phyloP scores from a whole-genome alignment of 768 basidiomycete species.

The Suillus subalutaceus region DNA sequence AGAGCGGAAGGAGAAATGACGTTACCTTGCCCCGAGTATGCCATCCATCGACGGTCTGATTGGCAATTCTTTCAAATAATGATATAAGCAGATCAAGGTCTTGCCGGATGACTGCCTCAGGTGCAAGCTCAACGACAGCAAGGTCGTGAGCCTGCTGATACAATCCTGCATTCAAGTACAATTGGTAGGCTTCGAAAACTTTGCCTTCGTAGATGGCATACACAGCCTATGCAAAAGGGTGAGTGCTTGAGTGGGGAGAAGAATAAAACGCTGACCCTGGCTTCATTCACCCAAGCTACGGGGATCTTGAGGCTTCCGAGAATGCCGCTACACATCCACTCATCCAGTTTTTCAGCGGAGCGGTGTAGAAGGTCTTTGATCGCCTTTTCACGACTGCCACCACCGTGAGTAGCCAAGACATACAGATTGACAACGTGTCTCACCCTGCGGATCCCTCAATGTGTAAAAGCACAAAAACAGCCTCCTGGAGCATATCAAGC shows the following conservation, averaged over 20 bases:
- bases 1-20: conserved; percentile 12
- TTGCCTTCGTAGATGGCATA: conserved; percentile 62
- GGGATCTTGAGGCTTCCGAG: conserved; percentile 83
- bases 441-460: conserved; percentile 81
- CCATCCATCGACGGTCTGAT: conserved; percentile 71
- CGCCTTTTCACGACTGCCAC: conserved; percentile 73
- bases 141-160: conserved; percentile 81
- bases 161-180: conserved; percentile 70
- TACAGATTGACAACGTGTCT: conserved; percentile 29
- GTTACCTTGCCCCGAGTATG: conserved; percentile 79
- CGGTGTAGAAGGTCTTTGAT: conserved; percentile 81
- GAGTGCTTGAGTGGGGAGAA: background rate
- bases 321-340: conserved; percentile 73
- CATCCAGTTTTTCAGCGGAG: conserved; percentile 64
- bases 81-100: conserved; percentile 60
- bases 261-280: conserved; percentile 57
- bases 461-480: conserved; percentile 88
- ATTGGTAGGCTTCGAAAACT: conserved; percentile 73
- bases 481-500: conserved; percentile 80
- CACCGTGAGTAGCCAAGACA: conserved; percentile 13
- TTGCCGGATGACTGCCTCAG: conserved; percentile 74
- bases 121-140: conserved; percentile 83
- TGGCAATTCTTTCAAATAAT: conserved; percentile 70
- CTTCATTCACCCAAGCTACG: conserved; percentile 84
- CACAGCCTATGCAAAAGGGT: conserved; percentile 53